These are phyloP conservation scores for Xerocomus minutiporus DNA, from an alignment of 1,284 basidiomycete genomes.

Conservation along the genomic window DNA sequence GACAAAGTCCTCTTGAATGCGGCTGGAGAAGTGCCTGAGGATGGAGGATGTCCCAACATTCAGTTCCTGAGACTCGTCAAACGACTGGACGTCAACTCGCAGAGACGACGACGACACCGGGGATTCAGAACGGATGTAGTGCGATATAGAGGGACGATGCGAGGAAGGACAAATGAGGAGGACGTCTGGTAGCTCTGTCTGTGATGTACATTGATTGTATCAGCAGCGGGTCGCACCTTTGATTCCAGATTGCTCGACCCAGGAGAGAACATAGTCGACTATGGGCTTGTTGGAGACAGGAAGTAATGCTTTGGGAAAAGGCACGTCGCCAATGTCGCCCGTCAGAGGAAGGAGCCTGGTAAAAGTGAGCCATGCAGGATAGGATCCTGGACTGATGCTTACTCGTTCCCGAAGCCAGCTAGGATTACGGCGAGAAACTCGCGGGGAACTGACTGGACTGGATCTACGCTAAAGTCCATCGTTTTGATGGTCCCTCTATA, in stretches of 20 bases:
- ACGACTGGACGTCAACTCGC: slow-evolving; percentile 68
- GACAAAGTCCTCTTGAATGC: slow-evolving; percentile 80
- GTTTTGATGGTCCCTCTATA: background rate
- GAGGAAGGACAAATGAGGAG: slow-evolving; percentile 78
- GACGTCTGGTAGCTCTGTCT: slow-evolving; percentile 53
- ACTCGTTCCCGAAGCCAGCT: slow-evolving; percentile 87
- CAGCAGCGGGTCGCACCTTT: slow-evolving; percentile 51
- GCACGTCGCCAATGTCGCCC: slow-evolving; percentile 66
- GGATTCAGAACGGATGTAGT: slow-evolving; percentile 72
- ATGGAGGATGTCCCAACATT: slow-evolving; percentile 66
- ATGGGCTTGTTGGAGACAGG: slow-evolving; percentile 86
- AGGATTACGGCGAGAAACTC: slow-evolving; percentile 85
- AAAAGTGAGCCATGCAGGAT: slow-evolving; percentile 11
- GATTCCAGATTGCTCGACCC: slow-evolving; percentile 85
- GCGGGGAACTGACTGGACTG: slow-evolving; percentile 43
- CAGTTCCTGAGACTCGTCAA: slow-evolving; percentile 64
- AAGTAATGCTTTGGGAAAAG: slow-evolving; percentile 80
- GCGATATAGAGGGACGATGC: slow-evolving; percentile 70
- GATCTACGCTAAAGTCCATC: slow-evolving; percentile 63
- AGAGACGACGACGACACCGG: slow-evolving; percentile 55
- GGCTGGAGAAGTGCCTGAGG: slow-evolving; percentile 62
- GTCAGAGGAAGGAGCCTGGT: slow-evolving; percentile 68
- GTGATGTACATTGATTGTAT: slow-evolving; percentile 7
- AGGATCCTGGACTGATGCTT: slow-evolving; percentile 21
- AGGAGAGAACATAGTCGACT: slow-evolving; percentile 78